A percentile compares a stretch with the other conserved stretches of the same genome.
These are phyloP conservation scores for Diutina neorugosa DNA, from an alignment of 1,139 yeast genomes.

Conservation along the genomic window DNA sequence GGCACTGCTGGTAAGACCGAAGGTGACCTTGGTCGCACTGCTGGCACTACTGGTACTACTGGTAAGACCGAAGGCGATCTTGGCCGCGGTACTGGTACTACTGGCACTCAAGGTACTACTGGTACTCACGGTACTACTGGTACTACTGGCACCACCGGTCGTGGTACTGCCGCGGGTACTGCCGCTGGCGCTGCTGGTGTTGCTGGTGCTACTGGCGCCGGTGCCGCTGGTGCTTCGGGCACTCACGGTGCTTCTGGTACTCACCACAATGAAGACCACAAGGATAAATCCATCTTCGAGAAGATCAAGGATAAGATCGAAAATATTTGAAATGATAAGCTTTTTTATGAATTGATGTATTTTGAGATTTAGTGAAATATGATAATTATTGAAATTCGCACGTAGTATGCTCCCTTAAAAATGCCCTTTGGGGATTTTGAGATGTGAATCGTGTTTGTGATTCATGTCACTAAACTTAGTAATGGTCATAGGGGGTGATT, in stretches of 20 bases:
- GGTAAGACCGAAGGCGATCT: background rate
- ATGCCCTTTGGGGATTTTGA: too few relatives aligned
- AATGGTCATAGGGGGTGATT: too few relatives aligned
- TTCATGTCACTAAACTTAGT: too few relatives aligned
- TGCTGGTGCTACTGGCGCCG: background rate
- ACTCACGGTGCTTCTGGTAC: background rate
- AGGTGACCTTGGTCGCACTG: background rate
- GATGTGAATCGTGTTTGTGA: too few relatives aligned
- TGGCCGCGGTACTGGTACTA: background rate
- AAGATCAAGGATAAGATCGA: slow-evolving; percentile 4
- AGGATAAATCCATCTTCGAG: background rate
- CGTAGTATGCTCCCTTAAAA: too few relatives aligned
- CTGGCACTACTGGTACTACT: background rate
- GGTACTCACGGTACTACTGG: background rate
- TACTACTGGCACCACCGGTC: background rate
- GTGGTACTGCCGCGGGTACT: background rate
- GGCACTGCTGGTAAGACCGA: background rate
- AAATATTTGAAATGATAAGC: background rate
- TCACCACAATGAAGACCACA: background rate
- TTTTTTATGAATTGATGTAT: background rate
- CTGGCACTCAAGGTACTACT: background rate
- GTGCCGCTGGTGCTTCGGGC: background rate
- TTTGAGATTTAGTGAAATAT: background rate
- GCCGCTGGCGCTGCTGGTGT: background rate
- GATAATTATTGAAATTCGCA: background rate